Evolutionary conservation across 139 green algal genomes (phyloP), one percentile per base, ranked within the genome.

Genomic region (Chlamydomonas sp.): DNA sequence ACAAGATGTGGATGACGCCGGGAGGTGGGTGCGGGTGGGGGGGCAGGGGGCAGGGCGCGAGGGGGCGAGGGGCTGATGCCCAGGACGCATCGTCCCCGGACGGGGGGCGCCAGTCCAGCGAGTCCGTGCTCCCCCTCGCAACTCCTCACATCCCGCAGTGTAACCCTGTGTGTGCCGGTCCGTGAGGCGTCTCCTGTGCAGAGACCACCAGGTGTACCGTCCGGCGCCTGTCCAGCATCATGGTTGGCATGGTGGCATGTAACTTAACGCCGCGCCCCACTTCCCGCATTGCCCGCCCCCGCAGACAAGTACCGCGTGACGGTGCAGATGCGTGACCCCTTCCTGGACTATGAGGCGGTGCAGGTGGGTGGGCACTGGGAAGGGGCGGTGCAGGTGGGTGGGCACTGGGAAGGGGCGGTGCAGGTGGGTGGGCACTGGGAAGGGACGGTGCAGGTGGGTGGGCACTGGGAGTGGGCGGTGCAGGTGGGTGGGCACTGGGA

Each of bases 231-330:
- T 49, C 31, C 31, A 49, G 10, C 10, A 1, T 12, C 64, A 69
- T 69, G 64, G 16, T 8, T 5, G 14, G 71, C 5, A 76, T 17
- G 71, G 12, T 17, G n/a, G 14, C 12, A 17, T 76, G n/a, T 31
- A 31, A 9, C 71, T 76, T 9, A 20, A 9, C 71, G 15, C 71
- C 31, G 14, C 71, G 15, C 15, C 71, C 71, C 71, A 5, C 60
- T 20, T n/a, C 64, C 17, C 80, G 61, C 62, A 5, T 62, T 80
- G 31, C 31, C 31, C 31, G 31, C 31, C 31, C 31, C 76, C 16
- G 16, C 85, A 86, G 90, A 93, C 20, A 87, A 77, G 73, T 93
- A 93, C 83, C 64, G 71, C 3, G 86, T 93, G 4, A 86, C 86
- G 49, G 77, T 93, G 3, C 61, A 69, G 8, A 85, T 89, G 74